Percentiles rank a stretch among this genome's conserved stretches.
Evolutionary conservation across 768 basidiomycete species (phyloP).

Genomic region (Candolleomyces efflorescens): DNA sequence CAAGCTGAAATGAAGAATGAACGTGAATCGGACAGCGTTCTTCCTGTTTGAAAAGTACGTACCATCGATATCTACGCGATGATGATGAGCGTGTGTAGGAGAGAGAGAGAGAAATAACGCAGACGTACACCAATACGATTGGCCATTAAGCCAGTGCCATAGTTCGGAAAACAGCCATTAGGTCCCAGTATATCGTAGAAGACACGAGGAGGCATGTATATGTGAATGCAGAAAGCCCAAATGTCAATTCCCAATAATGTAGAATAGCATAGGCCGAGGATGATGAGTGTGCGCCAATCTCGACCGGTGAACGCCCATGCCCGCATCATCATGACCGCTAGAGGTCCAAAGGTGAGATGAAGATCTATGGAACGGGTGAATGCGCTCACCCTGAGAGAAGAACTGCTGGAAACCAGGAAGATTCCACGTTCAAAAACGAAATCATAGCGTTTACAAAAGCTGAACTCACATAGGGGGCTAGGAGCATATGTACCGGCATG

Average conservation of each 20-base stretch:
- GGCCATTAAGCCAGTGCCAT: conserved; percentile 26
- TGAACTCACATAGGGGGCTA: conserved; percentile 30
- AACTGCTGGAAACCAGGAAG: conserved; percentile 29
- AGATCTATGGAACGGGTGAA: background rate
- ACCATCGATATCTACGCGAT: conserved; percentile 16
- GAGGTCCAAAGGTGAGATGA: background rate
- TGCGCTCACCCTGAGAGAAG: conserved; percentile 32
- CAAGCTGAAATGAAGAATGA: conserved; percentile 20
- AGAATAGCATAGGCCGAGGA: conserved; percentile 28
- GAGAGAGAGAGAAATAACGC: conserved; percentile 1
- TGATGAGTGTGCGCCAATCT: conserved; percentile 21
- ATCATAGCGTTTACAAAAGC: background rate
- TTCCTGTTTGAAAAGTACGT: background rate
- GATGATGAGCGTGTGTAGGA: background rate
- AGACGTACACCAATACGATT: conserved; percentile 30
- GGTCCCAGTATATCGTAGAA: conserved; percentile 20
- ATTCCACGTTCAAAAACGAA: background rate
- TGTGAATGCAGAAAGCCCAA: conserved; percentile 32
- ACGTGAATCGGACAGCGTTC: background rate
- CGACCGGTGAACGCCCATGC: conserved; percentile 40
- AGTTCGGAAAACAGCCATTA: conserved; percentile 38
- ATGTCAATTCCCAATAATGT: conserved; percentile 29
- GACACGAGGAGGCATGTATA: conserved; percentile 17
- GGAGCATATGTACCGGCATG: conserved; percentile 24
- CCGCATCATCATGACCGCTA: conserved; percentile 42